Percentiles rank a stretch among this genome's conserved stretches.
phyloP scores from a whole-genome alignment of 345 rosid species.

The Arabidopsis thaliana region DNA sequence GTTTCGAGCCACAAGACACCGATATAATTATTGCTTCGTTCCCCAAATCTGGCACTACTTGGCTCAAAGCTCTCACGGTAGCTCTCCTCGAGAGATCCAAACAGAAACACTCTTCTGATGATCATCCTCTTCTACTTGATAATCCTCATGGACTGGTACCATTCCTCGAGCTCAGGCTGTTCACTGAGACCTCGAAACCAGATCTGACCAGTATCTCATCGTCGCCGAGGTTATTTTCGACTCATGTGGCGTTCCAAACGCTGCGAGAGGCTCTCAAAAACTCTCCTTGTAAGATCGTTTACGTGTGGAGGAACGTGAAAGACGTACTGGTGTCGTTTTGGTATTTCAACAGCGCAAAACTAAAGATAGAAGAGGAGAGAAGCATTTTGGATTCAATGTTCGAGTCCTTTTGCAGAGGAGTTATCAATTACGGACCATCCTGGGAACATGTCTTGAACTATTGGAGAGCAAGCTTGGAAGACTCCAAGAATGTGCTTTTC shows the following conservation, averaged over 20 bases:
- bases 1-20: conserved; percentile 24
- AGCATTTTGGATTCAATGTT: conserved; percentile 32
- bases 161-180: conserved; percentile 1
- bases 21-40: conserved; percentile 24
- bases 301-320: conserved; percentile 40
- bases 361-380: not conserved
- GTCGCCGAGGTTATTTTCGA: conserved; percentile 33
- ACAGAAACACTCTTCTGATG: conserved; percentile 1
- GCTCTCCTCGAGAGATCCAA: conserved; percentile 25
- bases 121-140: conserved; percentile 27
- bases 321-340: conserved; percentile 42
- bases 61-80: conserved; percentile 44
- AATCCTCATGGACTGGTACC: conserved; percentile 36
- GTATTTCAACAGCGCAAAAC: conserved; percentile 29
- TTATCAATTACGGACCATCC: conserved; percentile 25
- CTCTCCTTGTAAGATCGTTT: conserved; percentile 38
- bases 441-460: conserved; percentile 43
- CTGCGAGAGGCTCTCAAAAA: conserved; percentile 15
- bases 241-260: conserved; percentile 35
- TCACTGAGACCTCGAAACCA: not conserved
- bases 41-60: conserved; percentile 42
- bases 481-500: conserved; percentile 30
- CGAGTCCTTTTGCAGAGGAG: conserved; percentile 43
- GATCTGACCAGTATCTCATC: conserved; percentile 5
- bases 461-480: conserved; percentile 35